Base-by-base conservation (phyloP, 2,329 filamentous ascomycete species). In the Fusarium falciforme region DNA sequence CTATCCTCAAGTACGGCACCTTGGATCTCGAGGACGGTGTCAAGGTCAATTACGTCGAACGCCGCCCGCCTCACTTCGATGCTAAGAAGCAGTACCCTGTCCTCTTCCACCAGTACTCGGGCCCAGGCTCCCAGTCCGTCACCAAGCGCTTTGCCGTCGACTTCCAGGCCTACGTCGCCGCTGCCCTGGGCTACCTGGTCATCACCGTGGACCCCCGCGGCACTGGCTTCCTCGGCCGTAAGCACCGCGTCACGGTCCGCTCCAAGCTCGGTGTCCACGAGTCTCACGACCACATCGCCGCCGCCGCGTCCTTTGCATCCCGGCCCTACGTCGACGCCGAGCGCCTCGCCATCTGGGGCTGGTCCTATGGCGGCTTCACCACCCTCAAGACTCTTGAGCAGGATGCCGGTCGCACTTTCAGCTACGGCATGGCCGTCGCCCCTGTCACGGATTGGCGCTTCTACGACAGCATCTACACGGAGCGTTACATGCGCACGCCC, bases 361-460 rank as follows among this genome's bases (percentile, higher is more conserved):
- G 96, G 96, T 97, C 94, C 72, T 99, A 96, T 80, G 96, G 96
- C 67, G 96, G 96, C 12, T 99, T 97, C 86, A 93, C 94, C 87
- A 94, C 96, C 7, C 89, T 99, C 78, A 99, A 99, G 86, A 96
- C 94, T 1, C 91, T 99, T 14, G 96, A 99, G 86, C 89, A 91
- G 71, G 96, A 99, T 80, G 96, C 91, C 10, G 96, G 97, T 6
- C 82, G 90, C 79, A 98, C 95, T 0, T 99, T 98, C 85, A 92
- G 92, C 73, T 99, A 99, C 82, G 97, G 96, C 76, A 98, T 99
- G 93, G 95, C 97, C 8, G 97, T 99, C 61, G 96, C 96, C 2
- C 96, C 96, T 20, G 96, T 99, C n/a, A 98, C 96, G 0, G 95
- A 99, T 83, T 99, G 96, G 96, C 89, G 93, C 66, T 98, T 93